Evolutionary conservation across 1,284 basidiomycete species (phyloP), one percentile per base, ranked within the genome.

Genomic region (Vanrija sp.): DNA sequence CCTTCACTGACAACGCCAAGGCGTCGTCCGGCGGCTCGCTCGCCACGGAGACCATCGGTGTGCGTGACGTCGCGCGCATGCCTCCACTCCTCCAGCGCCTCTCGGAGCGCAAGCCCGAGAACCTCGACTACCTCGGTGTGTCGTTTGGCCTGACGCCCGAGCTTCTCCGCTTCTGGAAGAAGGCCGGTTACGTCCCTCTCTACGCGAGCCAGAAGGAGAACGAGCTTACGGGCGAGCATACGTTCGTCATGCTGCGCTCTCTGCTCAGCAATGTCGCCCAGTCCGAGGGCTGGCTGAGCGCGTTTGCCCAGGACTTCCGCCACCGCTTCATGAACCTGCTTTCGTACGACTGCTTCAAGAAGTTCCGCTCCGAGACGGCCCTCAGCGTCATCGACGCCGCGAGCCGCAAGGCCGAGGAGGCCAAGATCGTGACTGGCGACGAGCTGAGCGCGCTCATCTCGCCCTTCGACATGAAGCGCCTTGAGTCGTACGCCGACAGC

Each of bases 81-180:
- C 94, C 94, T 3, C 92, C 96, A 0, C 82, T 99, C 6, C 83
- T 99, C 1, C 91, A 95, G 70, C 85, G 92, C 3, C 82, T 99
- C 7, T 86, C 88, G 1, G 94, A 98, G 73, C 84, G 88, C 39
- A 88, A 88, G 74, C 95, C 96, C 0, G 94, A 98, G 70, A 81
- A 79, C 44, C 80, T 99, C 34, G 95, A 98, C 76, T 99, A 96
- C 75, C 81, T 99, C 6, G 95, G 96, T 45, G 95, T 98, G 0
- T 95, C 91, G 26, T 98, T 96, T 72, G 96, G 96, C 10, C 80
- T 98, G 47, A 98, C 95, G 0, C 83, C 90, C 3, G 86, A 85
- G 65, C 81, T 99, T 1, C 83, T 98, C 51, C 82, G 90, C 81
- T 99, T 98, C 79, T 98, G 96, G 96, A 98, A 97, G 78, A 84